Conservation (phyloP, 805 yeast species). For the Saccharomycopsis babjevae region DNA sequence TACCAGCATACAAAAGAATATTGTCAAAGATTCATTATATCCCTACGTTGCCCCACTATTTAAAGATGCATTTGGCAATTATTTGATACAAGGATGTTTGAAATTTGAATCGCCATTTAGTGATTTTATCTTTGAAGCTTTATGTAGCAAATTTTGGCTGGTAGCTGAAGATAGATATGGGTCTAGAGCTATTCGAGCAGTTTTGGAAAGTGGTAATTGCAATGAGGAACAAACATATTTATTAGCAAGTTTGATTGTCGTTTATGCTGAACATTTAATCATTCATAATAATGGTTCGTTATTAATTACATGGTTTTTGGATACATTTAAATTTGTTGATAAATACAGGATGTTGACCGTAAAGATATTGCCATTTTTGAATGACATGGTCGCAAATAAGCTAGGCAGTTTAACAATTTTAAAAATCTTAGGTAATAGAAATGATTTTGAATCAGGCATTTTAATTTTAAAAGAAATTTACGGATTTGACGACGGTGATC, state of each 20-base stretch:
- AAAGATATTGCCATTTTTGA: slow-evolving; percentile 51
- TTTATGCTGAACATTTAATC: slow-evolving; percentile 69
- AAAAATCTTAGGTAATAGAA: slow-evolving; percentile 63
- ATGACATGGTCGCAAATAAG: slow-evolving; percentile 63
- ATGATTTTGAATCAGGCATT: slow-evolving; percentile 52
- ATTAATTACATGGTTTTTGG: slow-evolving; percentile 88
- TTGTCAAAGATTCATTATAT: slow-evolving; percentile 59
- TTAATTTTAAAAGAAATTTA: slow-evolving; percentile 56
- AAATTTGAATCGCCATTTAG: slow-evolving; percentile 84
- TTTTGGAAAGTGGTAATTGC: slow-evolving; percentile 69
- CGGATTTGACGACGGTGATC: slow-evolving; percentile 6
- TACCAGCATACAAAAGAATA: slow-evolving; percentile 49
- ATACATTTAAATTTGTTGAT: slow-evolving; percentile 60
- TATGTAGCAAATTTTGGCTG: slow-evolving; percentile 65
- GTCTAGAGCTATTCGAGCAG: slow-evolving; percentile 88
- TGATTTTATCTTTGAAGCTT: slow-evolving; percentile 79
- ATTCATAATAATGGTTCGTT: slow-evolving; percentile 81
- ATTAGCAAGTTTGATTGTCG: slow-evolving; percentile 67
- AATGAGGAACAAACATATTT: slow-evolving; percentile 58
- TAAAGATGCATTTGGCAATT: slow-evolving; percentile 94
- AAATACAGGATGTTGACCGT: slow-evolving; percentile 59
- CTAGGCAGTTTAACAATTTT: slow-evolving; percentile 74
- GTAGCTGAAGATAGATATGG: slow-evolving; percentile 89
- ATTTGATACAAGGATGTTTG: slow-evolving; percentile 88
- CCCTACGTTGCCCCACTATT: slow-evolving; percentile 80